Conservation (phyloP, 108 stramenopile species). For the Nannochloropsis gaditana region DNA sequence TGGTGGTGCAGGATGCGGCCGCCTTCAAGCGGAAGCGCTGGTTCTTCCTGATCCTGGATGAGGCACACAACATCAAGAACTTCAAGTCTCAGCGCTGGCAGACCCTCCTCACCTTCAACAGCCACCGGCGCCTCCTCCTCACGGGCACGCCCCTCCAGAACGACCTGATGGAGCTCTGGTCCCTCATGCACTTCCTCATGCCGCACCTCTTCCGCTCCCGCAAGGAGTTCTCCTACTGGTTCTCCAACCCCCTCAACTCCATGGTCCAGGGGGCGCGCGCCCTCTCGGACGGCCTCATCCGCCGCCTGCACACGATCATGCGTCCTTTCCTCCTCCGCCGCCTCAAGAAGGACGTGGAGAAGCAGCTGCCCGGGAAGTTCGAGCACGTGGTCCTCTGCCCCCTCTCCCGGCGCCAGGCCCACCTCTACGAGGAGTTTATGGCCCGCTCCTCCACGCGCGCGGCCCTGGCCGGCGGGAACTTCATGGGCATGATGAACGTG, state of each 20-base stretch:
- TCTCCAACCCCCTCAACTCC: conserved; percentile 84
- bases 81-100: conserved; percentile 97
- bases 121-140: conserved; percentile 83
- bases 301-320: conserved; percentile 86
- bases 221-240: conserved; percentile 98
- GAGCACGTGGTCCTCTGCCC: conserved; percentile 89
- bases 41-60: conserved; percentile 96
- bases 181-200: conserved; percentile 67
- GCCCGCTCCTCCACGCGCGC: conserved; percentile 80
- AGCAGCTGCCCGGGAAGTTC: conserved; percentile 89
- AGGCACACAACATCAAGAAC: conserved; percentile 99
- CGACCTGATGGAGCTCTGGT: conserved; percentile 64
- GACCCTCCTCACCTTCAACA: conserved; percentile 92
- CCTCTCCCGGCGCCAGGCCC: conserved; percentile 84
- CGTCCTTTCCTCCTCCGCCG: conserved; percentile 91
- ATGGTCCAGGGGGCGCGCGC: conserved; percentile 72
- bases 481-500: conserved; percentile 98
- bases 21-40: conserved; percentile 88
- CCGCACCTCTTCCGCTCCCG: conserved; percentile 66
- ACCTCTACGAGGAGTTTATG: conserved; percentile 97
- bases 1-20: conserved; percentile 90
- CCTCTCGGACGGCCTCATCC: conserved; percentile 60
- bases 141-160: conserved; percentile 57
- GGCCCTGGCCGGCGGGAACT: conserved; percentile 73
- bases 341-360: conserved; percentile 90